Evolutionary conservation across 768 basidiomycete genomes (phyloP), one percentile per base, ranked within the genome.

Genomic region (Porpolomopsis calyptriformis): DNA sequence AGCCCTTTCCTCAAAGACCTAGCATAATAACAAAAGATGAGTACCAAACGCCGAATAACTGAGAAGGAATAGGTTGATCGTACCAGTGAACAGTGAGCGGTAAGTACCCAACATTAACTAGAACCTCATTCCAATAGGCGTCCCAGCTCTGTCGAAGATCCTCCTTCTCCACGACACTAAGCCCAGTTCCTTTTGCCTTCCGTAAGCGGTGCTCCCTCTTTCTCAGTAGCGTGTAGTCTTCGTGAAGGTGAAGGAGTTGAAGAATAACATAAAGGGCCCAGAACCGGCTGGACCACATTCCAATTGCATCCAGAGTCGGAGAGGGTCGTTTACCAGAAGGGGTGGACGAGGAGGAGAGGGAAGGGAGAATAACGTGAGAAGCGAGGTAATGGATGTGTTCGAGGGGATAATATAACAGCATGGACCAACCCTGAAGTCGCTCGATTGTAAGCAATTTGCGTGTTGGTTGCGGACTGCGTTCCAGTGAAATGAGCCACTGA

Each of bases 1-100:
- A 85, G 55, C n/a, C 82, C 83, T 23, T 69, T 67, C 53, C 80
- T 70, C 42, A 80, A 52, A 7, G 85, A 87, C 82, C 85, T 87
- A 40, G 44, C 25, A 23, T 7, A 42, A 20, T 22, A 11, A 20
- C 16, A 18, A 41, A n/a, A 43, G 20, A 37, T 42, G 37, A 37
- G 40, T 40, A 34, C 3, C 19, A 18, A 23, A 11, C 45, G 6
- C n/a, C 38, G 10, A 9, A 34, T 19, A 5, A n/a, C 25, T 20
- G 3, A 10, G 19, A 16, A 24, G 40, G 12, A 2, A 33, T 3
- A 35, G 2, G 24, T 20, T 43, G 12, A 29, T 8, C 75, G 45
- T 52, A 87, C 90, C 88, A 91, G 59, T 94, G 91, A 46, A 89
- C 61, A 2, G 89, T 85, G 41, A 87, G 60, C 3, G 89, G 91